Base-by-base conservation (phyloP, 1,284 basidiomycete genomes). In the Dichomitus squalens region DNA sequence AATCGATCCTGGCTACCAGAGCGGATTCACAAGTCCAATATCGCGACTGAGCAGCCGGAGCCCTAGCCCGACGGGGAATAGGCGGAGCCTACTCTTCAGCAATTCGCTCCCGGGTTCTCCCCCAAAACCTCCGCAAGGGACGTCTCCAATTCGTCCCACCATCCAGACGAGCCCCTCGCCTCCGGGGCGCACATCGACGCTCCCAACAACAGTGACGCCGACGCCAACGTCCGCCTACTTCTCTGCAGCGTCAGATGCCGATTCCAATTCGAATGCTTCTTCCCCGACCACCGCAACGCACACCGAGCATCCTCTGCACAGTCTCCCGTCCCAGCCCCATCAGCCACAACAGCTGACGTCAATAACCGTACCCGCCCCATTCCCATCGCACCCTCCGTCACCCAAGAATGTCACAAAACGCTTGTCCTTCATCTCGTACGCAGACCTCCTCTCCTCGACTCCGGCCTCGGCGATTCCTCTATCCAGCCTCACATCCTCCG, bases 401-500 rank as follows among this genome's bases (percentile, higher is more conserved):
- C 87, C 85, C 3, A 78, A 78, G 9, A 70, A 66, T 2, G 74
- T 76, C 49, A 77, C 78, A 39, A 86, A 93, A 66, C 85, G 89
- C 1, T 81, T 95, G 29, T 92, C 90, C 0, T 95, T 94, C 78
- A 82, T 95, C 72, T 90, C 90, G 2, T 94, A 94, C 72, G 84
- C 87, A 38, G 93, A 95, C 70, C 80, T 95, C 5, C 82, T 95
- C 38, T 78, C 87, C 0, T 90, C 87, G 0, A 86, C 90, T 0
- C 93, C 93, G 0, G 78, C 86, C 0, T 80, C 87, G 3, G 85
- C 86, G 9, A 80, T 87, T 29, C 83, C 90, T 1, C 80, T 95
- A 3, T 84, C 85, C 0, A 84, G 85, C 3, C 81, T 94, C 53
- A 92, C 91, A 0, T 83, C 80, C 0, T 78, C 81, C 1, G 79